Evolutionary conservation across 495 filamentous ascomycete species (phyloP).

Genomic region (Haplographium delicatum): DNA sequence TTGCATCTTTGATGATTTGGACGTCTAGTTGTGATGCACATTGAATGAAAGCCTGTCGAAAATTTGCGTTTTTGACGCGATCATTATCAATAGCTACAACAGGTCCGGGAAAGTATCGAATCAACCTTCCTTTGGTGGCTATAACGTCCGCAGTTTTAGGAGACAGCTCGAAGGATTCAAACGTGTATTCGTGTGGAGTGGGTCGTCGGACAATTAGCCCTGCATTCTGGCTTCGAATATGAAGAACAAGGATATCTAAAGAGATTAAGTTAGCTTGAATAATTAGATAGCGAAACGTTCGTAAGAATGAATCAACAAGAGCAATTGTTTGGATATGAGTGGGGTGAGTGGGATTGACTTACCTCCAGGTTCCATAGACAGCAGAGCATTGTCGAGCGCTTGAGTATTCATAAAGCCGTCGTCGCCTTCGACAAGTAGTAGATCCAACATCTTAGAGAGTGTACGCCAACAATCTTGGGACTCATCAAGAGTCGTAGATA

Average conservation of each 20-base stretch:
- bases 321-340: too few species aligned
- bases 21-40: slow-evolving; percentile 41
- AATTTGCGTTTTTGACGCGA: slow-evolving; percentile 29
- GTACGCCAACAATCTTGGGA: too few species aligned
- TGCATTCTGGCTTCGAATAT: slow-evolving; percentile 56
- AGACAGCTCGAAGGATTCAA: slow-evolving; percentile 56
- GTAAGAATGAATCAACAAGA: too few species aligned
- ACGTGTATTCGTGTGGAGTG: slow-evolving; percentile 26
- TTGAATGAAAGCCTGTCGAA: slow-evolving; percentile 36
- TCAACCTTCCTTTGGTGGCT: slow-evolving; percentile 42
- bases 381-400: too few species aligned
- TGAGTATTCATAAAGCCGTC: too few species aligned
- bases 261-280: too few species aligned
- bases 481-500: too few species aligned
- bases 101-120: slow-evolving; percentile 50
- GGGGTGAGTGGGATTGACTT: too few species aligned
- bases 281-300: too few species aligned
- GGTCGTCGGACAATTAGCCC: slow-evolving; percentile 45
- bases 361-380: too few species aligned
- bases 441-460: too few species aligned
- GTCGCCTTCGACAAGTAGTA: too few species aligned
- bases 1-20: slow-evolving; percentile 32
- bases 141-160: slow-evolving; percentile 43
- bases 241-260: slow-evolving; percentile 25
- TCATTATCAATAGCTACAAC: slow-evolving; percentile 32